A percentile compares a stretch with the other conserved stretches of the same genome.
These are phyloP conservation scores for Pleoardoris graminearum DNA, from an alignment of 2,329 filamentous ascomycete species.

Conservation along the genomic window DNA sequence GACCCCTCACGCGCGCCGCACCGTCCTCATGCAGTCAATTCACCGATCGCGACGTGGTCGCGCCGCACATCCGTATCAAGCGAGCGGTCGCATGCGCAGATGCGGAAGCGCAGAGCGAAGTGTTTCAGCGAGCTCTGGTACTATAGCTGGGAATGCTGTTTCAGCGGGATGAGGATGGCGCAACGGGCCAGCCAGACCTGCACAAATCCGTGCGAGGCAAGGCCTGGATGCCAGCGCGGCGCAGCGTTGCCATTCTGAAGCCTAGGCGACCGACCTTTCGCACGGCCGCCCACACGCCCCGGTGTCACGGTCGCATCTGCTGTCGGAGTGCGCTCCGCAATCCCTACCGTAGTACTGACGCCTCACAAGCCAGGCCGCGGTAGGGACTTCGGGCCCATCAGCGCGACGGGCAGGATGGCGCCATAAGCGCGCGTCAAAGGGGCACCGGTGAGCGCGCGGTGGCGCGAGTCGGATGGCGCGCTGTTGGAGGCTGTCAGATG, in stretches of 20 bases:
- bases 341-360: slow-evolving; percentile 1
- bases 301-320: slow-evolving; percentile 2
- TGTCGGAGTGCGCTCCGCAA: slow-evolving; percentile 1
- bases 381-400: too few relatives aligned
- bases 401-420: too few relatives aligned
- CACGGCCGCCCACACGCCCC: neutral
- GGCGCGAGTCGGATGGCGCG: neutral
- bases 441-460: neutral
- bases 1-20: neutral
- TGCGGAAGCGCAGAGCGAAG: neutral
- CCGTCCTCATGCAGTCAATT: neutral
- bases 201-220: neutral
- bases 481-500: neutral
- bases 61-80: neutral
- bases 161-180: slow-evolving; percentile 4
- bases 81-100: neutral
- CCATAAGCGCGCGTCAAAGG: slow-evolving; percentile 1
- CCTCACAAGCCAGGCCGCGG: neutral
- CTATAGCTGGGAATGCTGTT: slow-evolving; percentile 1
- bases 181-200: neutral
- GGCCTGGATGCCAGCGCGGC: neutral
- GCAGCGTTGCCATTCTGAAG: neutral
- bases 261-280: neutral
- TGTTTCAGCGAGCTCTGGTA: slow-evolving; percentile 2
- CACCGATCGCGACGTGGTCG: neutral